Evolutionary conservation across 495 filamentous ascomycete genomes (phyloP), one percentile per base, ranked within the genome.

Genomic region (Paragyromitra xinjiangensis): DNA sequence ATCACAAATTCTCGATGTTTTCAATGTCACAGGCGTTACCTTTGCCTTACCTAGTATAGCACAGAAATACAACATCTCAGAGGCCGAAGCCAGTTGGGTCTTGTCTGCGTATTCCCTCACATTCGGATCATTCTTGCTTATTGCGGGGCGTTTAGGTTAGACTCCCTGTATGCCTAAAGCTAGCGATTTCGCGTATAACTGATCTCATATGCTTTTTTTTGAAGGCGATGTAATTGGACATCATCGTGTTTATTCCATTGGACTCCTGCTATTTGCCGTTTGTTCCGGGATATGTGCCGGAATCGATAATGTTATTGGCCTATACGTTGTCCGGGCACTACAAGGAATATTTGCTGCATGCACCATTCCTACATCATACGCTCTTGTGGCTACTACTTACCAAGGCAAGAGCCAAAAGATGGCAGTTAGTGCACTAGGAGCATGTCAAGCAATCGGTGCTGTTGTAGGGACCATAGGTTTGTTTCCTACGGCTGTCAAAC

Each of bases 31-130:
- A 51, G 72, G 72, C 29, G 65, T 75, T 59, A 75, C 72, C 12
- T 75, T 75, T 63, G 72, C 72, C 39, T 62, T 75, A 19, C 72
- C 72, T 8, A 63, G 72, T n/a, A 75, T 75, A 39, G 44, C 53
- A 22, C 26, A 75, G 26, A 75, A 69, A 22, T 75, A 75, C 29
- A 69, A 63, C 14, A 75, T 75, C 40, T 69, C 65, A 3, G 72
- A 75, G 26, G 67, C 72, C 29, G 72, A 75, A 53, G 72, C 72
- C n/a, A 75, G 72, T 45, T 75, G 72, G 64, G 72, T 75, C 5
- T 48, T 75, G 16, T 75, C 72, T 40, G 72, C 72, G 26, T 75
- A 75, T 62, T 62, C 72, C n/a, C 65, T 75, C n/a, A 75, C 72
- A n/a, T 75, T 75, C 19, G 72, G 64, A 26, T 69, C 72, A 11